A percentile compares a stretch with the other conserved stretches of the same genome.
Evolutionary conservation across 257 asterid species (phyloP).

Genomic region (Phtheirospermum japonicum): DNA sequence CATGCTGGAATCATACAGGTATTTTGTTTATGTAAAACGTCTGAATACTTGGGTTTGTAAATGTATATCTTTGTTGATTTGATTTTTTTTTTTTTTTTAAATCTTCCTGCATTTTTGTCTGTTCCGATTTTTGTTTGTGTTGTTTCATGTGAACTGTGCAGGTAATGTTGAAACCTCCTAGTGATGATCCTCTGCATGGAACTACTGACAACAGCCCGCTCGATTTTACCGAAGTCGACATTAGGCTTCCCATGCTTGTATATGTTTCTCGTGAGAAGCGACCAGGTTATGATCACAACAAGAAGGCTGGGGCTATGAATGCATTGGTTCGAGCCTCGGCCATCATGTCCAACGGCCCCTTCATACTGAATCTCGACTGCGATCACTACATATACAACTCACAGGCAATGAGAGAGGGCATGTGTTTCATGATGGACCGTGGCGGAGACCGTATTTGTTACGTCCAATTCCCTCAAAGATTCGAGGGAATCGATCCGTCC

Average conservation of each 20-base stretch:
- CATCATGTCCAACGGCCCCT: conserved; percentile 79
- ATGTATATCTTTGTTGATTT: no score
- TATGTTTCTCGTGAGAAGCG: conserved; percentile 81
- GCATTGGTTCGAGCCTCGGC: conserved; percentile 84
- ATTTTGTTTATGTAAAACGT: no score
- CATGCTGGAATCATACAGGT: no score
- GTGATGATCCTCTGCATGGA: conserved; percentile 61
- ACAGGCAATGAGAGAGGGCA: conserved; percentile 71
- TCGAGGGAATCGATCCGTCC: conserved; percentile 78
- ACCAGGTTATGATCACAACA: conserved; percentile 81
- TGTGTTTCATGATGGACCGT: conserved; percentile 91
- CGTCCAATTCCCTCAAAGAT: conserved; percentile 78
- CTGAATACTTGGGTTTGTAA: no score
- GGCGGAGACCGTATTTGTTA: conserved; percentile 81
- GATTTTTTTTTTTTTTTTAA: no score
- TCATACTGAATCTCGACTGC: conserved; percentile 77
- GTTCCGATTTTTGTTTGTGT: no score
- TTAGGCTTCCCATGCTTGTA: conserved; percentile 73
- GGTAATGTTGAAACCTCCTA: conserved; percentile 89
- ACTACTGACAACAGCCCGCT: conserved; percentile 38
- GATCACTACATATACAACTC: conserved; percentile 83
- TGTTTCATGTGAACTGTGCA: conserved; percentile 26
- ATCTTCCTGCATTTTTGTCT: no score
- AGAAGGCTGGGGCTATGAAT: conserved; percentile 90
- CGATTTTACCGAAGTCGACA: conserved; percentile 62